Evolutionary conservation across 106 monocot genomes (phyloP).

Genomic region (Allium sativum): DNA sequence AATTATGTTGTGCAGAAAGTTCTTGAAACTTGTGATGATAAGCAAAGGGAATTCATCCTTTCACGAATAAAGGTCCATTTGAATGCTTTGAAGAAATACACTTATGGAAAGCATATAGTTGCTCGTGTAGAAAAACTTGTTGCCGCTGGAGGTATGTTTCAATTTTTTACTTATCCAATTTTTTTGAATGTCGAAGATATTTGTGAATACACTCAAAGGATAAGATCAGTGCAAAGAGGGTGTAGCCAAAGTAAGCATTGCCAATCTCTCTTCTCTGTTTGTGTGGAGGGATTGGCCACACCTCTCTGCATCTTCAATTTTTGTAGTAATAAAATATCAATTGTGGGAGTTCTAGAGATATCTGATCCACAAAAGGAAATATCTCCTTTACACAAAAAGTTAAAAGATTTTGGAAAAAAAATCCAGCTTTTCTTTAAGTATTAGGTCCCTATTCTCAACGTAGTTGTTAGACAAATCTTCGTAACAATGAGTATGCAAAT

Average conservation of each 20-base stretch:
- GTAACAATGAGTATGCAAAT: too few species aligned
- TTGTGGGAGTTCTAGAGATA: too few species aligned
- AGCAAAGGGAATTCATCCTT: conserved; percentile 38
- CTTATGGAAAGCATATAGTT: conserved; percentile 62
- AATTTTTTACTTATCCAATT: neutral
- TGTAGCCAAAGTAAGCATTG: neutral
- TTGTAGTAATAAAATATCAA: neutral
- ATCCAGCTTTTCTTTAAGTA: too few species aligned
- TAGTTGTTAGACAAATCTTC: too few species aligned
- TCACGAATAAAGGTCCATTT: conserved; percentile 48
- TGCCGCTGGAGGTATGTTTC: conserved; percentile 40
- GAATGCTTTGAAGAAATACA: conserved; percentile 52
- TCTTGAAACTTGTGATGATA: conserved; percentile 52
- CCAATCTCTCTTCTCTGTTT: neutral
- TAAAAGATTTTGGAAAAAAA: too few species aligned
- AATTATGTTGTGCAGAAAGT: conserved; percentile 66
- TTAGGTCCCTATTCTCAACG: too few species aligned
- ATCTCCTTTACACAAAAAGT: too few species aligned
- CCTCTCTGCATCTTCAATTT: neutral
- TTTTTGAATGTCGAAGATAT: too few species aligned
- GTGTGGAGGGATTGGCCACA: neutral
- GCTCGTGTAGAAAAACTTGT: conserved; percentile 59
- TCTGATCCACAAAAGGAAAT: too few species aligned
- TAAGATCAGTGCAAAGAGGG: too few species aligned
- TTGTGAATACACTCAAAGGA: too few species aligned